phyloP scores from a whole-genome alignment of 2,329 filamentous ascomycete species.

The Colletotrichum incanum region DNA sequence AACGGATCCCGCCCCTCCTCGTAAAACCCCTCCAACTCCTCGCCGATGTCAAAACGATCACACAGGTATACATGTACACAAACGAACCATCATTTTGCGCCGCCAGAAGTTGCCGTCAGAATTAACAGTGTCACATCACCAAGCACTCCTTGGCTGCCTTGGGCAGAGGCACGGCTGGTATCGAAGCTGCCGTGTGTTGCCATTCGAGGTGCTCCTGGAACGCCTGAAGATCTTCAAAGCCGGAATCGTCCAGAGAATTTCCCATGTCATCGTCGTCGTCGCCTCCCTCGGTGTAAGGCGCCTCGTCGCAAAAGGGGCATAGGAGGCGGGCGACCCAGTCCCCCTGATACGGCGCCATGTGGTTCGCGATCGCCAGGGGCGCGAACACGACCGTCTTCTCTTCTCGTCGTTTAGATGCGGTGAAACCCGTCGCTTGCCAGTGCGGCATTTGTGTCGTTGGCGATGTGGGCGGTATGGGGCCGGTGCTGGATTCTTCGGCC shows the following conservation, averaged over 20 bases:
- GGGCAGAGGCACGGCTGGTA: constrained; percentile 53
- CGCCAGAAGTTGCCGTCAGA: constrained; percentile 26
- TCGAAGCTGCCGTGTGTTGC: constrained; percentile 63
- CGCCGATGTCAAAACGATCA: constrained; percentile 28
- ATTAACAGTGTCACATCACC: constrained; percentile 59
- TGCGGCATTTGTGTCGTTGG: constrained; percentile 51
- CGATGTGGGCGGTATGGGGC: constrained; percentile 29
- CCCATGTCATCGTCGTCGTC: constrained; percentile 68
- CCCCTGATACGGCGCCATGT: constrained; percentile 64
- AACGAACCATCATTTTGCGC: constrained; percentile 24
- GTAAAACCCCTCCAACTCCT: constrained; percentile 37
- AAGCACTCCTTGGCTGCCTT: constrained; percentile 57
- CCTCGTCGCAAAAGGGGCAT: constrained; percentile 72
- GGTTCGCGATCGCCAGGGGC: constrained; percentile 72
- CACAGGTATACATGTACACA: constrained; percentile 23
- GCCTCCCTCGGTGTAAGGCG: constrained; percentile 58
- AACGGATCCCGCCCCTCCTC: constrained; percentile 8
- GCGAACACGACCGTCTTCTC: constrained; percentile 70
- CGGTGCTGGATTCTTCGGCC: constrained; percentile 23
- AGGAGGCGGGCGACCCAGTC: constrained; percentile 68
- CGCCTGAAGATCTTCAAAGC: constrained; percentile 64
- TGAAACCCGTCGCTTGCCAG: constrained; percentile 68
- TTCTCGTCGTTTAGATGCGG: constrained; percentile 50
- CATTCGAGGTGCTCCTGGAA: constrained; percentile 72
- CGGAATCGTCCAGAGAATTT: constrained; percentile 63